phyloP scores from a whole-genome alignment of 2,329 filamentous ascomycete genomes.

The Alternaria incomplexa region DNA sequence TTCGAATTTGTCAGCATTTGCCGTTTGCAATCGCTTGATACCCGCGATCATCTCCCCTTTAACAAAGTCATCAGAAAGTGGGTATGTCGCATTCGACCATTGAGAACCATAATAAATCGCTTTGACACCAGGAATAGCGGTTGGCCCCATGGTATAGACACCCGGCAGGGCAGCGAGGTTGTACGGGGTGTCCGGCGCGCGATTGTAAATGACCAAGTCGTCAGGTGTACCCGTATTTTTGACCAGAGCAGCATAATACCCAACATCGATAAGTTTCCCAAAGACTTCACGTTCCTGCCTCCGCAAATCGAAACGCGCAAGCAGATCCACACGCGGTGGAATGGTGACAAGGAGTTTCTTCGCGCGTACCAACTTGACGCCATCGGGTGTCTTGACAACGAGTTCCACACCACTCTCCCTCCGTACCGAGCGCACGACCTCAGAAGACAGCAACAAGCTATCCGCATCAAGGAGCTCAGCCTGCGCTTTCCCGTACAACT shows the following conservation, averaged over 20 bases:
- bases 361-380: conserved; percentile 41
- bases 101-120: background rate
- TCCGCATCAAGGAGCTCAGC: conserved; percentile 11
- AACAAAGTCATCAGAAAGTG: conserved; percentile 26
- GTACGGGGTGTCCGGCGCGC: background rate
- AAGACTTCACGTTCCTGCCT: conserved; percentile 47
- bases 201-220: conserved; percentile 3
- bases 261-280: conserved; percentile 44
- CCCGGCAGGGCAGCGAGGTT: background rate
- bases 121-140: background rate
- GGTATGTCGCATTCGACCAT: background rate
- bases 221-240: conserved; percentile 48
- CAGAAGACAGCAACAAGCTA: conserved; percentile 16
- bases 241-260: conserved; percentile 50
- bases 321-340: conserved; percentile 48
- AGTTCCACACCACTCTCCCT: background rate
- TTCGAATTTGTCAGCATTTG: conserved; percentile 16
- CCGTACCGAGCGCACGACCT: background rate
- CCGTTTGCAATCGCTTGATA: conserved; percentile 9
- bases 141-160: background rate
- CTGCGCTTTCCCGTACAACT: conserved; percentile 6
- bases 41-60: conserved; percentile 10
- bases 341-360: conserved; percentile 53
- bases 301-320: conserved; percentile 48
- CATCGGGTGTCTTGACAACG: conserved; percentile 20